These are phyloP conservation scores for Mortierella sp. DNA, from an alignment of 371 early-diverging fungal genomes.

Conservation along the genomic window DNA sequence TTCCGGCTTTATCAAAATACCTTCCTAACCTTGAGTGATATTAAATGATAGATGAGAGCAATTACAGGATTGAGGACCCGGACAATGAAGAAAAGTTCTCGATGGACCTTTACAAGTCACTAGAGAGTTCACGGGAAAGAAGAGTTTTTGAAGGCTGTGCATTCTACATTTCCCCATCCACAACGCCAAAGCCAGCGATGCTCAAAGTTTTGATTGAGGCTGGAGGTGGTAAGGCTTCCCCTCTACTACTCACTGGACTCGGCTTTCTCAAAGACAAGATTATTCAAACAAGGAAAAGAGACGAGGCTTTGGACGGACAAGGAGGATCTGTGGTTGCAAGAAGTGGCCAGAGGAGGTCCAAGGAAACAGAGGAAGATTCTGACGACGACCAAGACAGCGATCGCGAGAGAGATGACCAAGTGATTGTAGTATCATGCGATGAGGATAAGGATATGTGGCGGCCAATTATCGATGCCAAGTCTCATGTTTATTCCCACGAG, in stretches of 20 bases:
- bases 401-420: slow-evolving; percentile 9
- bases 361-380: not conserved
- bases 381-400: slow-evolving; percentile 5
- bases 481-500: slow-evolving; percentile 39
- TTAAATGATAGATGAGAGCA: slow-evolving; percentile 24
- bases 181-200: slow-evolving; percentile 22
- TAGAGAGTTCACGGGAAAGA: slow-evolving; percentile 37
- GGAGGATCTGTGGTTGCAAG: not conserved
- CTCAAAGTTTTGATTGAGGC: slow-evolving; percentile 35
- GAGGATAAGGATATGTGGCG: slow-evolving; percentile 47
- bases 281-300: slow-evolving; percentile 4
- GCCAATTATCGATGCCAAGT: slow-evolving; percentile 28
- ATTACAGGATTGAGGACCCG: slow-evolving; percentile 27
- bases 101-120: slow-evolving; percentile 31
- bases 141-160: slow-evolving; percentile 38
- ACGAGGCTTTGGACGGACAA: not conserved
- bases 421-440: slow-evolving; percentile 38
- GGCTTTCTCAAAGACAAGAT: slow-evolving; percentile 40
- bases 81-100: slow-evolving; percentile 30
- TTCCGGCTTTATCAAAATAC: not conserved
- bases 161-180: slow-evolving; percentile 42
- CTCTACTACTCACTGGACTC: slow-evolving; percentile 36
- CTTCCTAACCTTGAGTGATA: not conserved
- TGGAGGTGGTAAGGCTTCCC: slow-evolving; percentile 39
- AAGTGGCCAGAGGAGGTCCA: too few species aligned